phyloP scores from a whole-genome alignment of 2,329 filamentous ascomycete genomes.

The Monosporascus sp. region DNA sequence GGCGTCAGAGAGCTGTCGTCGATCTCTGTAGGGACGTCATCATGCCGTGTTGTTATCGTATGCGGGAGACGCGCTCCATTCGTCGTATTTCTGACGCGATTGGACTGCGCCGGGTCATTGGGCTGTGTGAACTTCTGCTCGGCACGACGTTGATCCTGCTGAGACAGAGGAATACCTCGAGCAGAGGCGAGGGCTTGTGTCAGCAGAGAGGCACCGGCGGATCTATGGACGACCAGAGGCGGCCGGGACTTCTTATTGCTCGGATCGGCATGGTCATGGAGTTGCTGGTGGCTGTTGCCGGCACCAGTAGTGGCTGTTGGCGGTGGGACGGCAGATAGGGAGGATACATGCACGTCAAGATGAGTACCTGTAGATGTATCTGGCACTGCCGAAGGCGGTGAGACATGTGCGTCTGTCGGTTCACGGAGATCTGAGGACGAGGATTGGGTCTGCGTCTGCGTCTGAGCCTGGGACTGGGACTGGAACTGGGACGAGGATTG shows the following conservation, averaged over 20 bases:
- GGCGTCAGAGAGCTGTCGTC: constrained; percentile 34
- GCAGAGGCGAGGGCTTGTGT: constrained; percentile 54
- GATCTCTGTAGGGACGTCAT: constrained; percentile 31
- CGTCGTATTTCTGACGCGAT: constrained; percentile 13
- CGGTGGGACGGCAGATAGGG: constrained; percentile 15
- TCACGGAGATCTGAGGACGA: constrained; percentile 16
- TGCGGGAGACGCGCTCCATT: constrained; percentile 10
- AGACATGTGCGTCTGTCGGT: constrained; percentile 13
- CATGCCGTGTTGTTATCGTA: constrained; percentile 17
- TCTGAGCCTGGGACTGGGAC: neutral
- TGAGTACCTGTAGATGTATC: constrained; percentile 1
- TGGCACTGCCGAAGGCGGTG: constrained; percentile 7
- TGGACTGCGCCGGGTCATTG: constrained; percentile 14
- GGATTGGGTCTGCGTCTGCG: neutral
- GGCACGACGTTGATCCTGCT: constrained; percentile 20
- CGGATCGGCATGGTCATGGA: constrained; percentile 29
- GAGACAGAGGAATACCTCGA: constrained; percentile 40
- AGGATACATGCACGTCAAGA: constrained; percentile 15
- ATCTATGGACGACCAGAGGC: constrained; percentile 35
- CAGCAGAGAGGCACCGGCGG: constrained; percentile 49
- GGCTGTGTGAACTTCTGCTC: constrained; percentile 15
- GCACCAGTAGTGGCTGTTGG: constrained; percentile 16
- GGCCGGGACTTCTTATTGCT: constrained; percentile 43
- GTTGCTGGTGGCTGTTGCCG: constrained; percentile 18
- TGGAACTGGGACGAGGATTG: neutral